Conservation (phyloP, 768 basidiomycete genomes). For the Gloeophyllum trabeum region DNA sequence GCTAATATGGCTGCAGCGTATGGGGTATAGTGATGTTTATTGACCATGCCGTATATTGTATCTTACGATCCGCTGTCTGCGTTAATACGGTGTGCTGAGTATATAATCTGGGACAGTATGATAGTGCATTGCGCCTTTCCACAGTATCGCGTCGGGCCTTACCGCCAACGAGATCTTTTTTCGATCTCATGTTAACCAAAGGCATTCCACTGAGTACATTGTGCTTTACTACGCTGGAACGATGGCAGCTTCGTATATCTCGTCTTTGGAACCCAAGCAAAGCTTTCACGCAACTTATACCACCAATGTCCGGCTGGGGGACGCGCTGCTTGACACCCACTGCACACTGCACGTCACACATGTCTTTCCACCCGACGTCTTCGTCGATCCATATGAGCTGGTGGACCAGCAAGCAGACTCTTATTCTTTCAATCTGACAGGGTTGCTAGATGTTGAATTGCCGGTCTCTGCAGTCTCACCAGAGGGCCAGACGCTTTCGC, state of each 20-base stretch:
- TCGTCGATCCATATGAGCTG: conserved; percentile 35
- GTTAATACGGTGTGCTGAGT: too few species aligned
- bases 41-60: too few species aligned
- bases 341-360: conserved; percentile 23
- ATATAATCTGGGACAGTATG: too few species aligned
- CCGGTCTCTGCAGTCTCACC: conserved; percentile 25
- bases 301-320: conserved; percentile 4
- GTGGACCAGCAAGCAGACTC: conserved; percentile 12
- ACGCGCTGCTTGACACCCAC: conserved; percentile 2
- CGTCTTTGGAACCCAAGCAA: conserved; percentile 8
- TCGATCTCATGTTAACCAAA: too few species aligned
- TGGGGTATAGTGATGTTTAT: too few species aligned
- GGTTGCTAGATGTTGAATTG: conserved; percentile 29
- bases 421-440: conserved; percentile 23
- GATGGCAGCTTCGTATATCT: conserved; percentile 8
- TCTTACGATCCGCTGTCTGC: too few species aligned
- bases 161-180: too few species aligned
- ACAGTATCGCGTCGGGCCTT: too few species aligned
- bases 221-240: too few species aligned
- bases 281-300: conserved; percentile 16
- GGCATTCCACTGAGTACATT: too few species aligned
- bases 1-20: too few species aligned
- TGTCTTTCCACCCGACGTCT: conserved; percentile 25
- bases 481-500: conserved; percentile 15
- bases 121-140: too few species aligned